Conservation (phyloP, 306 rosid species). For the Cotoneaster glaucophyllus region DNA sequence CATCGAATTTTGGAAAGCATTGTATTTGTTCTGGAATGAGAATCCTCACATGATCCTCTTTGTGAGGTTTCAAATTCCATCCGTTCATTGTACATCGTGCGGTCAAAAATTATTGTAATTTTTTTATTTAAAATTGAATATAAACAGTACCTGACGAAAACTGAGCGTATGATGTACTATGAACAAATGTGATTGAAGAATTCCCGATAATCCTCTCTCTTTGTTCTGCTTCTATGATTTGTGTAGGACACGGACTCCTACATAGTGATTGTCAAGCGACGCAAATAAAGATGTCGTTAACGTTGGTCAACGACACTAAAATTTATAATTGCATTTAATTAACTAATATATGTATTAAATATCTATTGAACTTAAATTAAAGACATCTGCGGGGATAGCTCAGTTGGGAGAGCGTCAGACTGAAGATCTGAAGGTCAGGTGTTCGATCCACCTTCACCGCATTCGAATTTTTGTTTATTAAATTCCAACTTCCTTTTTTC, state of each 20-base stretch:
- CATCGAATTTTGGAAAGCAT: too few species aligned
- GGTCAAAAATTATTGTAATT: too few species aligned
- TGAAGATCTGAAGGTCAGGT: slow-evolving; percentile 23
- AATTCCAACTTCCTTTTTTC: neutral
- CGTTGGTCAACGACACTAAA: too few species aligned
- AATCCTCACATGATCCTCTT: rapidly evolving
- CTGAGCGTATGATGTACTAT: too few species aligned
- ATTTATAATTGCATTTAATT: too few species aligned
- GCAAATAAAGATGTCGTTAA: neutral
- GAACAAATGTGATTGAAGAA: rapidly evolving
- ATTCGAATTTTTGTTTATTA: neutral
- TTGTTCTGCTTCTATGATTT: too few species aligned
- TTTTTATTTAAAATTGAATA: too few species aligned
- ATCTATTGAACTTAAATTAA: rapidly evolving
- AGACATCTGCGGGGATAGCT: neutral
- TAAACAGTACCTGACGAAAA: too few species aligned
- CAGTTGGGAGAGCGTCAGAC: slow-evolving; percentile 22
- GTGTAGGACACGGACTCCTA: neutral
- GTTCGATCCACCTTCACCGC: slow-evolving; percentile 22
- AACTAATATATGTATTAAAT: neutral
- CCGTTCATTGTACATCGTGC: rapidly evolving
- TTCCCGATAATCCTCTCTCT: too few species aligned
- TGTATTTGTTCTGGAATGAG: too few species aligned
- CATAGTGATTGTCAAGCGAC: neutral
- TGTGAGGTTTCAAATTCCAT: too few species aligned